Base-by-base conservation (phyloP, 257 asterid species). In the Gentiana macrophylla region DNA sequence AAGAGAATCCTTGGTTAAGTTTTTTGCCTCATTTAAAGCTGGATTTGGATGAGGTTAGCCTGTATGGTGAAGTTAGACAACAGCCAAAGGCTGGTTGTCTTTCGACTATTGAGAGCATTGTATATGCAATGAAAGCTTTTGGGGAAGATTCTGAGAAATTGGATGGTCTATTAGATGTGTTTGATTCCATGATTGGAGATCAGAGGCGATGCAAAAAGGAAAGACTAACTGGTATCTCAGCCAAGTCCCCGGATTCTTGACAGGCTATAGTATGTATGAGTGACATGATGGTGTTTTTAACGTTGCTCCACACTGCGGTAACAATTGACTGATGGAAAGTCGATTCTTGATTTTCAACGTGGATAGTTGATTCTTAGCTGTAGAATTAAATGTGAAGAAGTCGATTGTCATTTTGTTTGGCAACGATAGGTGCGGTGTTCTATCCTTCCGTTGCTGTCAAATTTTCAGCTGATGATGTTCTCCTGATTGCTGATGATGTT, bases 41-140 rank as follows among this genome's bases (percentile, higher is more conserved):
- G 82, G 86, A 80, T 49, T 4, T 62, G 9, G 82, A 77, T 37
- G 70, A 66, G 68, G 48, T 52, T 67, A 91, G 96, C 72, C 81
- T 91, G 86, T 87, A 82, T 55, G 36, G 83, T 2, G 96, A 91
- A 67, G 98, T 91, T 68, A 87, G 98, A 77, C 75, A 62, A 68
- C 96, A 91, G 62, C 96, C 96, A n/a, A 79, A 63, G 72, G 79
- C 79, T 13, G 93, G 87, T 55, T 91, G 69, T 60, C 64, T 91
- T 81, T 87, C 98, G n/a, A 83, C 95, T 2, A 84, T 91, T 56
- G 95, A 91, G 74, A 91, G 98, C 72, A 80, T 91, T 52, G 96
- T 91, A 5, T 83, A 83, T 55, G 92, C 95, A 35, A 70, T 87
- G 79, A 84, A 83, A 74, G 96, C 79, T 12, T 43, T 79, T 4